Base-by-base conservation (phyloP, 2,329 filamentous ascomycete species). In the Grosmannia huntii region DNA sequence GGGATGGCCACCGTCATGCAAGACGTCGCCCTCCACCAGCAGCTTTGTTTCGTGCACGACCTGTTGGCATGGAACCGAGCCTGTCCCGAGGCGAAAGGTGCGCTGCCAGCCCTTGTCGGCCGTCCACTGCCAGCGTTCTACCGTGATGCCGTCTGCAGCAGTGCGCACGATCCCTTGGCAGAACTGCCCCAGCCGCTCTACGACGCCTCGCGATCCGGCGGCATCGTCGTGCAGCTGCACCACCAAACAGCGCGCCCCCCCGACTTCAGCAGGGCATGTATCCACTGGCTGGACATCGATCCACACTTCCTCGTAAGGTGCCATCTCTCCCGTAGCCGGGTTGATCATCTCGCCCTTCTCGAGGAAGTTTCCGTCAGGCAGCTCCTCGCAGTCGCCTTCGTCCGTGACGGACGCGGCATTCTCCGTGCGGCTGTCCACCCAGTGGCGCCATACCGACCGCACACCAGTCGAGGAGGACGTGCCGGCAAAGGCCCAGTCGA, bases 261-360 rank as follows among this genome's bases (percentile, higher is more conserved):
- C 27, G 61, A 64, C 11, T 60, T 33, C 10, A 41, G 57, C 56
- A 49, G 19, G 5, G 48, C 51, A 28, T n/a, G 14, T 52, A 4
- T 55, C 57, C 38, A 66, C 65, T 0, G 69, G 70, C 2, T 70
- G 66, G 2, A 74, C 65, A 3, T 69, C 64, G 2, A 72, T 67
- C 85, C 85, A 89, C 2, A 86, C 66, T 68, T 89, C 86, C 66
- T 88, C 84, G 63, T 90, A 89, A 1, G 70, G 69, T 11, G 75
- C 76, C 46, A 75, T 67, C 0, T 65, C 49, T 0, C 78, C 77
- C 1, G 79, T 81, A 0, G 68, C 72, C 0, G 81, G 81, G 62
- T 86, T 83, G 12, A 76, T 69, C 78, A 85, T 86, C 14, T 64
- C 64, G 0, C 85, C 85, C 50, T 70, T 77, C 66, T 88, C 85